Evolutionary conservation across 441 rosid genomes (phyloP).

Genomic region (Euphorbia corollata): DNA sequence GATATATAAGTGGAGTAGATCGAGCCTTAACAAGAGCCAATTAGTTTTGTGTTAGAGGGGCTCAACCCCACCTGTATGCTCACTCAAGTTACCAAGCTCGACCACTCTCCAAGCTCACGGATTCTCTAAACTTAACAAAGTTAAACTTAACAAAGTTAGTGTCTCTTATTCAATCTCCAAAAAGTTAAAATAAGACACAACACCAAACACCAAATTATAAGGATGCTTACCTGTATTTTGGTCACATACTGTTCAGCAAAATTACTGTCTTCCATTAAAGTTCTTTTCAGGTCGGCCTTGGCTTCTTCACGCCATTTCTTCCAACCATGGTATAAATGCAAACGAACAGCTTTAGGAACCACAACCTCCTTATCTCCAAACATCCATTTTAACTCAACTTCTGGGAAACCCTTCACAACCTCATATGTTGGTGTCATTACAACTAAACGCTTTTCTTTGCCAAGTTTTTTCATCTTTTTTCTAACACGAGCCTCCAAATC

Average conservation of each 20-base stretch:
- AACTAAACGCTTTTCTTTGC: conserved; percentile 63
- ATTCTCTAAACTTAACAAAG: too few relatives aligned
- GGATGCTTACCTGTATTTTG: conserved; percentile 51
- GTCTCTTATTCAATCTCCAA: not conserved
- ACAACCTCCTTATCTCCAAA: conserved; percentile 81
- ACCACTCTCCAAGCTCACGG: too few relatives aligned
- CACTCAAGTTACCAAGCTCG: too few relatives aligned
- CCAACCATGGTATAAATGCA: conserved; percentile 85
- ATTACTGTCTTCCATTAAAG: conserved; percentile 61
- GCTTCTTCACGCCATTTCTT: conserved; percentile 91
- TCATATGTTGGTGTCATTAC: conserved; percentile 60
- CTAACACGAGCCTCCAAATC: conserved; percentile 56
- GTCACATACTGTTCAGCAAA: conserved; percentile 73
- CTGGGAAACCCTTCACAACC: conserved; percentile 84
- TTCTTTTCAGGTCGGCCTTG: conserved; percentile 67
- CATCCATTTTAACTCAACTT: conserved; percentile 85
- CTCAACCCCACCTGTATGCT: too few relatives aligned
- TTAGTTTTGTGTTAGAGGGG: too few relatives aligned
- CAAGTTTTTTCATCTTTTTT: conserved; percentile 61
- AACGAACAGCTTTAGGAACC: conserved; percentile 71
- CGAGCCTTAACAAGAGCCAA: too few relatives aligned
- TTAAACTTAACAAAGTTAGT: not conserved
- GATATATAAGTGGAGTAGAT: too few relatives aligned
- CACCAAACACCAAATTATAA: not conserved
- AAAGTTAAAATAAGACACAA: not conserved